Conservation (phyloP, 2,329 filamentous ascomycete genomes). For the Furcasterigmium sp. region DNA sequence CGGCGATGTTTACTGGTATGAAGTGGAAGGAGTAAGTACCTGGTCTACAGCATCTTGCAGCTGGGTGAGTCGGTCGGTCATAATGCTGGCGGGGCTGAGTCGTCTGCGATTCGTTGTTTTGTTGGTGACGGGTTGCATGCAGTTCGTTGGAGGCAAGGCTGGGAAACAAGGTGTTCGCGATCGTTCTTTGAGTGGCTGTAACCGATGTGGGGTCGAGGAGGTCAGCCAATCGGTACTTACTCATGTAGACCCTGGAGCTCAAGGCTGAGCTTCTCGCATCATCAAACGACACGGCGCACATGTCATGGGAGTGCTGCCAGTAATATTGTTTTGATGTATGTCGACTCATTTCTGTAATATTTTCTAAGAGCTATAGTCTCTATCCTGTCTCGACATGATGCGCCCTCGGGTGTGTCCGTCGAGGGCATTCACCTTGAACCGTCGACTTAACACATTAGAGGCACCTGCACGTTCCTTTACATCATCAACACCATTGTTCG, state of each 20-base stretch:
- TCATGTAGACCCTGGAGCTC: neutral
- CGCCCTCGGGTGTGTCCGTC: no score
- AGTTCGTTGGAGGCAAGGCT: neutral
- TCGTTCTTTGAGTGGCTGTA: neutral
- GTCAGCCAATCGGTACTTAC: neutral
- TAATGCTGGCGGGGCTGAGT: slow-evolving; percentile 25
- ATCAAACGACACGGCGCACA: no score
- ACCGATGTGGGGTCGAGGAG: neutral
- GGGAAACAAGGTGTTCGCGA: neutral
- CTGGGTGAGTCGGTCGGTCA: slow-evolving; percentile 76
- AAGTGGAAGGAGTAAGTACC: slow-evolving; percentile 35
- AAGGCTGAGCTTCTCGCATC: no score
- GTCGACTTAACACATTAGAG: no score
- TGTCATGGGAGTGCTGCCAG: no score
- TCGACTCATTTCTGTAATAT: no score
- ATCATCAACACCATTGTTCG: neutral
- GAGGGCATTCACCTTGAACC: no score
- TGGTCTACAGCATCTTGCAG: slow-evolving; percentile 81
- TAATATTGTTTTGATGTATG: no score
- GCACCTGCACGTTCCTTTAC: neutral
- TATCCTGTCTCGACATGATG: no score
- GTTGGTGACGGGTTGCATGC: neutral
- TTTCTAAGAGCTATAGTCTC: no score
- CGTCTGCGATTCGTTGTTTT: neutral
- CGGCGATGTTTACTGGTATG: neutral